Evolutionary conservation across 2,329 filamentous ascomycete species (phyloP), one percentile per base, ranked within the genome.

Genomic region (Penicillium sp.): DNA sequence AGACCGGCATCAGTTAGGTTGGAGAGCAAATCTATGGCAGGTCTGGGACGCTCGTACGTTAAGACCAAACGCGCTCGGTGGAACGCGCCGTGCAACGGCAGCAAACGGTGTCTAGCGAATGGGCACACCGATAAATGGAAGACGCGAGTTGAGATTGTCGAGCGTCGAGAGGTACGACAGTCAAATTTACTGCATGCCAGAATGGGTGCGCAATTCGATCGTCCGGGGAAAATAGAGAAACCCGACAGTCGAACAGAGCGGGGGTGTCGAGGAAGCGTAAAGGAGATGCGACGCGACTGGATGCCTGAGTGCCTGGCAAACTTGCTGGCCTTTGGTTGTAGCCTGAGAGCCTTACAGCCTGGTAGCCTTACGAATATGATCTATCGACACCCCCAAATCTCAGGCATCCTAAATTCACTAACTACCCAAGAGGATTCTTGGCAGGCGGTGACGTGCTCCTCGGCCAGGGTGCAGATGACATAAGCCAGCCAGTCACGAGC

Each of bases 51-150:
- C 56, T 38, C 41, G 51, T 49, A 63, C 59, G 58, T 58, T 43
- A 58, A 47, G 59, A 63, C 41, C 57, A 61, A 59, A 67, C 67
- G 67, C 67, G 67, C 64, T 63, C 35, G 55, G 62, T 65, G 58
- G 45, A 64, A 68, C 65, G 65, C 67, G 67, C 62, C 49, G 61
- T 67, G 55, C 57, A 57, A 65, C 58, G 54, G 60, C 61, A 65
- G 63, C 56, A 60, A 60, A 58, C 43, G 34, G 43, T 45, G 45
- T 43, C 39, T 31, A 45, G 35, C 14, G n/a, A 42, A 53, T 62
- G 34, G 56, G 55, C 20, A 38, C 22, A 28, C 28, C 31, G 49
- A 38, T 38, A 14, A 45, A 37, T 22, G 31, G 35, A 5, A 0
- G 48, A 42, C 31, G 22, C 15, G 10, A 8, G 11, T 34, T 51